Evolutionary conservation across 805 yeast species (phyloP).

Genomic region (Wickerhamomyces chambardii): DNA sequence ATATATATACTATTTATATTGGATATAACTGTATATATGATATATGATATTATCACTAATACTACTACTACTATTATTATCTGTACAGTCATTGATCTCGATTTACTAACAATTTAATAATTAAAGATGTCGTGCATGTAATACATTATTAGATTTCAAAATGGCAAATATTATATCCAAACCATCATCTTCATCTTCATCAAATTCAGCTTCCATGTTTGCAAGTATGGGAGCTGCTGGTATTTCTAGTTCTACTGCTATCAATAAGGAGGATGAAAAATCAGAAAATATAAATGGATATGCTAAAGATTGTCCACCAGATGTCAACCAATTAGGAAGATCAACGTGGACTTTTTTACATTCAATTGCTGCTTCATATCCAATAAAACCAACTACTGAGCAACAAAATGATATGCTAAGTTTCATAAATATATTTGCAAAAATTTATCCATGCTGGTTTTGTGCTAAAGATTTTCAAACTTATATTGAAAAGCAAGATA

Average conservation of each 20-base stretch:
- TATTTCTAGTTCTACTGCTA: no score
- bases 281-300: constrained; percentile 15
- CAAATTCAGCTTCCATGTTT: neutral
- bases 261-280: neutral
- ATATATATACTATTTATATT: no score
- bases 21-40: neutral
- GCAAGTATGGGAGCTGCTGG: constrained; percentile 7
- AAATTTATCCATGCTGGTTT: constrained; percentile 87
- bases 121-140: constrained; percentile 71
- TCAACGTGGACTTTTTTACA: constrained; percentile 93
- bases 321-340: constrained; percentile 69
- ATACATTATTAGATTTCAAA: constrained; percentile 72
- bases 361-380: constrained; percentile 84
- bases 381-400: constrained; percentile 48
- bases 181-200: neutral
- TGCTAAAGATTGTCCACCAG: constrained; percentile 70
- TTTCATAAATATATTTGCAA: constrained; percentile 64
- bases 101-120: constrained; percentile 5
- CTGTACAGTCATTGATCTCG: neutral
- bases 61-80: neutral
- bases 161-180: constrained; percentile 33
- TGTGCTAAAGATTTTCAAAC: constrained; percentile 80
- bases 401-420: constrained; percentile 67
- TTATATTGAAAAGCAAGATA: constrained; percentile 39
- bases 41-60: neutral